Percentiles rank a stretch among this genome's conserved stretches.
Evolutionary conservation across 306 rosid genomes (phyloP).

Genomic region (Prunus mume): DNA sequence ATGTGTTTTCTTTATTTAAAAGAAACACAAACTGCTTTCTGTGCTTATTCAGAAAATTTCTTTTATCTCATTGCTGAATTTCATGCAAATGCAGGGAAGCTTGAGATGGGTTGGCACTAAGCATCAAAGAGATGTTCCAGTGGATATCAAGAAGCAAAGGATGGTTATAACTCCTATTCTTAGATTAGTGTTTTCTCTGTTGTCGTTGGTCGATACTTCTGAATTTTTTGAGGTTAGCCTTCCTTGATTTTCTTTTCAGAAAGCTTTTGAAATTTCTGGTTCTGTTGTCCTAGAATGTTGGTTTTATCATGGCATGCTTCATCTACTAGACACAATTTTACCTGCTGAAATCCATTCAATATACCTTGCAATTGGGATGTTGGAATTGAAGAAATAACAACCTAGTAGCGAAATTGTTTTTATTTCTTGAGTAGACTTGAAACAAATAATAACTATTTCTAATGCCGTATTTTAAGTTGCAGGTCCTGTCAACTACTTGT

Average conservation of each 20-base stretch:
- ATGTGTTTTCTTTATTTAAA: neutral
- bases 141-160: constrained; percentile 68
- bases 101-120: constrained; percentile 65
- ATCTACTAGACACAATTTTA: neutral
- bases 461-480: neutral
- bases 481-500: neutral
- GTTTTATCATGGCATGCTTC: neutral
- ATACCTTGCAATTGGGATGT: neutral
- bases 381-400: neutral
- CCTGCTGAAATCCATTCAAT: neutral
- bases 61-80: constrained; percentile 16
- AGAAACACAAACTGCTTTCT: neutral
- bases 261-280: neutral
- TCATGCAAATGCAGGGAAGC: constrained; percentile 56
- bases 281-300: no score
- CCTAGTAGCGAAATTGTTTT: neutral
- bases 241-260: neutral
- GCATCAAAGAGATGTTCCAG: constrained; percentile 53
- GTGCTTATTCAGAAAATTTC: constrained; percentile 5
- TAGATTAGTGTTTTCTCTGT: constrained; percentile 78
- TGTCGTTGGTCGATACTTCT: constrained; percentile 79
- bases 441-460: neutral
- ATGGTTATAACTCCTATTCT: constrained; percentile 65
- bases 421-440: neutral
- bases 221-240: constrained; percentile 83